Evolutionary conservation across 2,329 filamentous ascomycete genomes (phyloP), one percentile per base, ranked within the genome.

Genomic region (Neofusicoccum umdonicola): DNA sequence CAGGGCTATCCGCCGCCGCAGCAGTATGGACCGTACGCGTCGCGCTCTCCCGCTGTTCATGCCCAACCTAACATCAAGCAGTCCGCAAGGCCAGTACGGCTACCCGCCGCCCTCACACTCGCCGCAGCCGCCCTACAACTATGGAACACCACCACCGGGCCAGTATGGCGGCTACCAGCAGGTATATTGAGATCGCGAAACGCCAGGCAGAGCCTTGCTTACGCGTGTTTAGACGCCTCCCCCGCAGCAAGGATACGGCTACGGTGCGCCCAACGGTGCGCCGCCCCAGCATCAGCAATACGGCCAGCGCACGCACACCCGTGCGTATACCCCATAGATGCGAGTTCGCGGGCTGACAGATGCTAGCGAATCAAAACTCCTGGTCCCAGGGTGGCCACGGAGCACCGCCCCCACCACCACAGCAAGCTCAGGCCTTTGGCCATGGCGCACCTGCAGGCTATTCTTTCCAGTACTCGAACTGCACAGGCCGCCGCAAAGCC

Each of bases 401-500:
- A 68, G 85, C 80, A 8, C 90, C 91, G 58, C 83, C 88, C 2
- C 85, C 88, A 60, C 91, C 91, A 7, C 89, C 90, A 17, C 71
- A 17, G 76, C 82, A 65, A 80, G 84, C 62, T 83, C 89, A 68
- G 65, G 69, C 71, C 62, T 78, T 78, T 47, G 74, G 93, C 64
- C 83, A 88, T 67, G 93, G 92, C 65, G 93, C 93, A 13, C 93
- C 93, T 17, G 84, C 87, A 68, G 85, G 84, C 71, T 97, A 97
- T 77, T 87, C 84, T 50, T 98, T 93, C 78, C 91, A 94, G 77
- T 97, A 97, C 78, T 97, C 93, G 52, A 90, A 90, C 69, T 98
- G 93, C 76, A 96, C 90, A 4, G 94, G 93, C 51, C 87, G 88
- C 71, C 84, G 93, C 74, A 97, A 97, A 81, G 94, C 93, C 4